These are phyloP conservation scores for Telfairia occidentalis DNA, from an alignment of 331 rosid genomes.

Conservation along the genomic window DNA sequence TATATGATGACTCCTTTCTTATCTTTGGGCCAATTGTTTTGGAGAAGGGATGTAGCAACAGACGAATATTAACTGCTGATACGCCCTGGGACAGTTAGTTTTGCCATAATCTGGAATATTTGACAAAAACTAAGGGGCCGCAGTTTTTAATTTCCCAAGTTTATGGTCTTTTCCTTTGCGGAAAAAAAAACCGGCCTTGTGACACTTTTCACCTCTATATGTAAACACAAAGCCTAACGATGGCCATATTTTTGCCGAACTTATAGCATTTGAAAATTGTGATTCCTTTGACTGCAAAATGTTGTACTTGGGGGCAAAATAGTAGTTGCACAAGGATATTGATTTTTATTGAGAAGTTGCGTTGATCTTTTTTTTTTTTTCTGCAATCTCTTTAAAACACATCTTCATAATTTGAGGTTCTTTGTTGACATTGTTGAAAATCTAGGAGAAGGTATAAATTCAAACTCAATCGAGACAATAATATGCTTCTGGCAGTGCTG, in stretches of 20 bases:
- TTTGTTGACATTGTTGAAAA: not conserved
- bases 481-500: not conserved
- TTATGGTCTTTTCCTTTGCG: too few relatives aligned
- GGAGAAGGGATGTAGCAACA: slow-evolving; percentile 3
- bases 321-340: not conserved
- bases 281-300: not conserved
- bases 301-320: not conserved
- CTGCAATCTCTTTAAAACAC: not conserved
- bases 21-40: not conserved
- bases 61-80: slow-evolving; percentile 4
- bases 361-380: not conserved
- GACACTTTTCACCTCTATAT: not conserved
- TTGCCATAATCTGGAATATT: not conserved
- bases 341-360: not conserved
- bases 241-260: not conserved
- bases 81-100: not conserved
- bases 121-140: not conserved
- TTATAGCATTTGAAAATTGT: not conserved
- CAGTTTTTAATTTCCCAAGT: not conserved
- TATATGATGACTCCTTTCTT: not conserved
- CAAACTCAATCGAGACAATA: not conserved
- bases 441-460: not conserved
- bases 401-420: not conserved
- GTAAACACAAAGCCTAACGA: slow-evolving; percentile 2
- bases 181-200: too few relatives aligned